Conservation (phyloP, 139 green algal species). For the Ettlia oleoabundans region DNA sequence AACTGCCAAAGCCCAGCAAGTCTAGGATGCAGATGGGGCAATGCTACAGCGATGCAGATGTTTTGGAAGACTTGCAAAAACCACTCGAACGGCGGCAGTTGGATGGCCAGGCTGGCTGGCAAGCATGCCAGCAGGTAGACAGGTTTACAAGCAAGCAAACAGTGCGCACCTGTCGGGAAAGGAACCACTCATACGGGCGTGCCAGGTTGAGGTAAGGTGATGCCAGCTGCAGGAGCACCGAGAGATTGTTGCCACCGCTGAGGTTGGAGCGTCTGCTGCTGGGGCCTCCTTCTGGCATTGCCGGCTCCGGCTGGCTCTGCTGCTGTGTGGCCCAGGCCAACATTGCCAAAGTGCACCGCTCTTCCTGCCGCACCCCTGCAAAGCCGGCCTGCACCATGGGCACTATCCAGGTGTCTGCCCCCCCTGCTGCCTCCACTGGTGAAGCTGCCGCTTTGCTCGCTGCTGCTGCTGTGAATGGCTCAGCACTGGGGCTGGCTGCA, state of each 20-base stretch:
- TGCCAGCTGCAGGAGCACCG: conserved; percentile 38
- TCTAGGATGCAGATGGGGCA: not conserved
- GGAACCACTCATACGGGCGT: conserved; percentile 24
- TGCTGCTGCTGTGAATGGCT: not conserved
- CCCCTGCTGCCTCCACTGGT: not conserved
- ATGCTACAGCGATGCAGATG: not conserved
- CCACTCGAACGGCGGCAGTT: no score
- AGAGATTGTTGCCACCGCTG: no score
- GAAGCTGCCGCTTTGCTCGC: not conserved
- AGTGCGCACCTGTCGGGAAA: conserved; percentile 10
- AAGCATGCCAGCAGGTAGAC: not conserved
- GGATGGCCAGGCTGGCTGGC: not conserved
- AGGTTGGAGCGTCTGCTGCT: not conserved
- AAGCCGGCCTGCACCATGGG: conserved; percentile 57
- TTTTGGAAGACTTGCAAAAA: no score
- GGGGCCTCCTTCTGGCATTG: not conserved
- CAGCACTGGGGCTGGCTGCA: not conserved
- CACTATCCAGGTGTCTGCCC: conserved; percentile 54
- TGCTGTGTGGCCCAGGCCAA: conserved; percentile 10
- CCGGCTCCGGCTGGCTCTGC: not conserved
- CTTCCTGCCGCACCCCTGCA: conserved; percentile 55
- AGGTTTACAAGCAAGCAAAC: not conserved
- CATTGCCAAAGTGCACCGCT: conserved; percentile 36
- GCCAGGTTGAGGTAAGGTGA: conserved; percentile 65
- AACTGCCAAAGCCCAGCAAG: not conserved